Evolutionary conservation across 331 rosid genomes (phyloP), one percentile per base, ranked within the genome.

Genomic region (Arachis monticola): DNA sequence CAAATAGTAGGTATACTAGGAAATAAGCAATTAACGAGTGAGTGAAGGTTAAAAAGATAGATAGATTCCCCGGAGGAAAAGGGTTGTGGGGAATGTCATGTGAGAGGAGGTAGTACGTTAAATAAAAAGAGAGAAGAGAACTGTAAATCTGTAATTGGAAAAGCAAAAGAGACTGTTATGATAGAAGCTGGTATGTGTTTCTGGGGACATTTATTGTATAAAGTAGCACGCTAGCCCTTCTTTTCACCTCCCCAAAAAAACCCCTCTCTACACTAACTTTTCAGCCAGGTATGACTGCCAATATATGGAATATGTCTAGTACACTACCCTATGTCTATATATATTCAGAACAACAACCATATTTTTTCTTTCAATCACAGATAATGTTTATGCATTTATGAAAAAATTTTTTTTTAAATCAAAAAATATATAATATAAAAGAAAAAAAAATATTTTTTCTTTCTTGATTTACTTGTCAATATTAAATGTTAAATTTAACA

Each of bases 141-240:
- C 2, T 69, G 73, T 63, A 61, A 72, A 63, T 69, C 2, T 69
- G 73, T 63, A 61, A 72, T 66, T 65, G 51, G 63, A 38, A 77
- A 81, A 84, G 75, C 70, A 65, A 70, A 78, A 78, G 12, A 50
- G 56, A 51, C 17, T 53, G 59, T 13, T 11, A 56, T 40, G 46
- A 41, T 58, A 64, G 35, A 58, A 63, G 66, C 74, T 75, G 73
- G 77, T 76, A 67, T 77, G 81, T 73, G 65, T 81, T 80, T 76
- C 82, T 76, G 76, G 77, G 79, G 80, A 77, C 94, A 87, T 89
- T 87, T 85, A 87, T 74, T 89, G 86, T 81, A 83, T 87, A 87
- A 87, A 89, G 90, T 87, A 60, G 92, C 92, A 85, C 87, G 94
- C 92, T 79, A 76, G 72, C 31, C 35, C 57, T 85, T 85, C 84